Evolutionary conservation across 345 rosid genomes (phyloP), one percentile per base, ranked within the genome.

Genomic region (Carallia brachiata): DNA sequence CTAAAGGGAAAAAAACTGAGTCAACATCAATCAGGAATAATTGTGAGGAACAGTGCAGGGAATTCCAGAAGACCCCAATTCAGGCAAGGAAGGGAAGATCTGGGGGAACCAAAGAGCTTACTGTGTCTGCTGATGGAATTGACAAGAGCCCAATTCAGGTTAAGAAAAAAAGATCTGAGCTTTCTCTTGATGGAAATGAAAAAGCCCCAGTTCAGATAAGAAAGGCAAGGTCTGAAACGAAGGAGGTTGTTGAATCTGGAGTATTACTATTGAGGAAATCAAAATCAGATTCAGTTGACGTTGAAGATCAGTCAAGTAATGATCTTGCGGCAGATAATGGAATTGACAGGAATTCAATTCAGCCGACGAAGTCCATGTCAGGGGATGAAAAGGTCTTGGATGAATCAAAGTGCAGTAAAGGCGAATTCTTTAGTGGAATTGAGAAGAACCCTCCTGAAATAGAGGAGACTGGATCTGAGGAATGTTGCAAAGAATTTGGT

Each of bases 111-210:
- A 74, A 62, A 65, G 78, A 63, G 47, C 64, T 71, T 16, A 75
- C 65, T 48, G 23, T 67, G 27, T 72, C 74, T 4, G 72, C 47
- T 28, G 69, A 69, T 36, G 78, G 73, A 13, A 63, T 58, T 69
- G 78, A 65, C 52, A 54, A 66, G 36, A 70, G 31, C 66, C 50
- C 59, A 31, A 53, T 78, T 84, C 84, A 73, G 81, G 74, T 58
- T 44, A 82, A 72, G 80, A 87, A 83, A 71, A 32, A 27, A 52
- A 78, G 87, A 85, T 80, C 88, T 67, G 92, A 80, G 18, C 83
- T 72, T 59, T 48, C 66, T 57, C 71, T 63, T 44, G 71, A 69
- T 64, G 82, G 67, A 19, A 81, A 67, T 70, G 89, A 70, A 40
- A 73, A 53, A 23, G 65, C 61, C 68, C 37, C 83, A 18, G 36